Evolutionary conservation across 164 flowering plant species (phyloP).

Genomic region (Dillenia turbinata): DNA sequence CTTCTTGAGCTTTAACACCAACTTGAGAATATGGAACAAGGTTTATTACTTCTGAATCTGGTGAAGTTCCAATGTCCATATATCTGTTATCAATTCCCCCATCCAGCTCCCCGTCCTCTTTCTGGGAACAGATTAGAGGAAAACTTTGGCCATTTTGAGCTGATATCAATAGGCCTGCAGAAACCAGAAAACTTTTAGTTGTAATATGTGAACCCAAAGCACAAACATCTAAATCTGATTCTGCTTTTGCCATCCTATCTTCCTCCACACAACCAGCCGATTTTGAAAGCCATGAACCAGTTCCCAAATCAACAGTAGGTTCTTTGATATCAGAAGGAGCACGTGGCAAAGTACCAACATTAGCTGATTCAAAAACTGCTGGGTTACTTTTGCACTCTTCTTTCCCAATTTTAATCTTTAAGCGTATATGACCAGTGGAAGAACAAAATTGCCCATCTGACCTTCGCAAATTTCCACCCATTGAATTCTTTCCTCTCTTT

Average conservation of each 20-base stretch:
- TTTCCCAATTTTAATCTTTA: conserved; percentile 52
- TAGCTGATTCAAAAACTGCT: conserved; percentile 10
- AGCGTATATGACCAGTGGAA: conserved; percentile 27
- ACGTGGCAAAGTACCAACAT: conserved; percentile 8
- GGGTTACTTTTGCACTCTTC: conserved; percentile 11
- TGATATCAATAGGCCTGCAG: conserved; percentile 18
- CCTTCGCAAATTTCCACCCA: conserved; percentile 14
- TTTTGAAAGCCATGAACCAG: conserved; percentile 10
- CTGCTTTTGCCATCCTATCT: conserved; percentile 12
- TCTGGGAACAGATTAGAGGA: conserved; percentile 18
- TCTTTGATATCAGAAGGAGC: conserved; percentile 2
- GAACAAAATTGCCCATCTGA: conserved; percentile 22
- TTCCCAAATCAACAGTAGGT: background rate
- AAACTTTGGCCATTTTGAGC: conserved; percentile 21
- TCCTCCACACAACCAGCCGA: conserved; percentile 10
- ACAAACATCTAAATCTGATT: conserved; percentile 13
- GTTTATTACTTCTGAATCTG: conserved; percentile 85
- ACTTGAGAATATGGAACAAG: conserved; percentile 31
- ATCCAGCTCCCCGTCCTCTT: conserved; percentile 19
- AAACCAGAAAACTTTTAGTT: conserved; percentile 24
- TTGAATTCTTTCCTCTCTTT: conserved; percentile 13
- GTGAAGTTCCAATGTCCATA: conserved; percentile 68
- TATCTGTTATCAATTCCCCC: conserved; percentile 26
- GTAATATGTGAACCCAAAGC: conserved; percentile 16
- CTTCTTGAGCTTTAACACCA: conserved; percentile 24